phyloP scores from a whole-genome alignment of 768 basidiomycete species.

The Inosperma sp. region DNA sequence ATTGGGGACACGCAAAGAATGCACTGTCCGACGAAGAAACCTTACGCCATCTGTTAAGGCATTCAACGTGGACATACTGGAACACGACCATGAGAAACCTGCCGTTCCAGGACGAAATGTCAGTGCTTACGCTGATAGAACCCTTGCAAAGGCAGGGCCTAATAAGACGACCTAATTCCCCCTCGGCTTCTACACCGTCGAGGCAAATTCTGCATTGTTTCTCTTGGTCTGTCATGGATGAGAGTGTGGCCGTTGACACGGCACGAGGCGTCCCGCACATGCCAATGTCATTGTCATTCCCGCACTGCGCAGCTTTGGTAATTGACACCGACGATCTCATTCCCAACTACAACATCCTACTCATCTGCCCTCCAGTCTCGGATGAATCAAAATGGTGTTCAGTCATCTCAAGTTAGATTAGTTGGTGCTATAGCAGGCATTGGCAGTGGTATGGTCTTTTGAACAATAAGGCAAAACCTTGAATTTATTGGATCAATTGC shows the following conservation, averaged over 20 bases:
- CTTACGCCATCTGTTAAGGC: conserved; percentile 71
- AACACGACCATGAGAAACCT: conserved; percentile 1
- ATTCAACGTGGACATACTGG: conserved; percentile 77
- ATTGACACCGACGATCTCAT: too few relatives aligned
- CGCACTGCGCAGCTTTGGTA: too few relatives aligned
- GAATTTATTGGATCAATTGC: conserved; percentile 1
- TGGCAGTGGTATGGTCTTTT: conserved; percentile 48
- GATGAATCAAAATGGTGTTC: conserved; percentile 31
- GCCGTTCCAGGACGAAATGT: conserved; percentile 13
- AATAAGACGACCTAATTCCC: conserved; percentile 68
- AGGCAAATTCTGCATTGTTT: conserved; percentile 85
- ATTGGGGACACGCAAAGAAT: conserved; percentile 79
- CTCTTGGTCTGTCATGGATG: conserved; percentile 35
- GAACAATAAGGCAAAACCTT: not conserved
- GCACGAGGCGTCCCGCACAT: too few relatives aligned
- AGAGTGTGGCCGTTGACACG: too few relatives aligned
- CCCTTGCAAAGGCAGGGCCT: conserved; percentile 79
- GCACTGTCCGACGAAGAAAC: conserved; percentile 56
- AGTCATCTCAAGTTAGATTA: conserved; percentile 40
- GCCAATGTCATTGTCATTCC: not conserved
- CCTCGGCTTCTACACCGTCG: conserved; percentile 57
- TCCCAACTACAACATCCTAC: too few relatives aligned
- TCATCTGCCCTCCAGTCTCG: conserved; percentile 1
- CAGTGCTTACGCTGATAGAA: conserved; percentile 54
- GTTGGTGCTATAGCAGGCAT: conserved; percentile 56